Conservation (phyloP, 2,329 filamentous ascomycete species). For the Teratosphaeria viscida region DNA sequence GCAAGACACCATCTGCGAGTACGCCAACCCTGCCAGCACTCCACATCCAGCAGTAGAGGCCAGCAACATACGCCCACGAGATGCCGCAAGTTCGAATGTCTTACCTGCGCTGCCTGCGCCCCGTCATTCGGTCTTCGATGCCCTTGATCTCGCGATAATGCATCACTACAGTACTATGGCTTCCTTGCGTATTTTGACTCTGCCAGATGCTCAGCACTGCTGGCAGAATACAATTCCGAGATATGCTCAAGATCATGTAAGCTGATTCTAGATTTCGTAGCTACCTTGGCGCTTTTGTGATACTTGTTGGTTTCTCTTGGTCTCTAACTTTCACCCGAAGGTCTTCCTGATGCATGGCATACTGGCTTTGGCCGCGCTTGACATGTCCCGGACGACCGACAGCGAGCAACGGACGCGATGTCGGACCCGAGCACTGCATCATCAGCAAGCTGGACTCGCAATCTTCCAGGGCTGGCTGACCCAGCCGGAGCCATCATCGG, state of each 20-base stretch:
- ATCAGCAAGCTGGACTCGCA: conserved; percentile 17
- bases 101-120: conserved; percentile 1
- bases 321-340: too few species aligned
- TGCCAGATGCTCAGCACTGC: conserved; percentile 9
- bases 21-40: conserved; percentile 1
- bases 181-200: conserved; percentile 11
- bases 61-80: not conserved
- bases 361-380: conserved; percentile 17
- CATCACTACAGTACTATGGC: conserved; percentile 19
- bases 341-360: conserved; percentile 19
- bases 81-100: not conserved
- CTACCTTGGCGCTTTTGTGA: too few species aligned
- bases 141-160: conserved; percentile 18
- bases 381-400: conserved; percentile 11
- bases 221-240: conserved; percentile 16
- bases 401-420: conserved; percentile 1
- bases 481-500: not conserved
- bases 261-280: too few species aligned
- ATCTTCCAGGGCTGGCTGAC: conserved; percentile 15
- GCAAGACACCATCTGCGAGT: conserved; percentile 14
- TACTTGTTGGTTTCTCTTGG: too few species aligned
- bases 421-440: conserved; percentile 16
- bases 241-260: conserved; percentile 6
- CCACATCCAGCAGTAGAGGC: not conserved
- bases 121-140: conserved; percentile 10